Percentiles rank a stretch among this genome's conserved stretches.
phyloP scores from a whole-genome alignment of 1,139 yeast genomes.

The Magnusiomyces tetraspermus region DNA sequence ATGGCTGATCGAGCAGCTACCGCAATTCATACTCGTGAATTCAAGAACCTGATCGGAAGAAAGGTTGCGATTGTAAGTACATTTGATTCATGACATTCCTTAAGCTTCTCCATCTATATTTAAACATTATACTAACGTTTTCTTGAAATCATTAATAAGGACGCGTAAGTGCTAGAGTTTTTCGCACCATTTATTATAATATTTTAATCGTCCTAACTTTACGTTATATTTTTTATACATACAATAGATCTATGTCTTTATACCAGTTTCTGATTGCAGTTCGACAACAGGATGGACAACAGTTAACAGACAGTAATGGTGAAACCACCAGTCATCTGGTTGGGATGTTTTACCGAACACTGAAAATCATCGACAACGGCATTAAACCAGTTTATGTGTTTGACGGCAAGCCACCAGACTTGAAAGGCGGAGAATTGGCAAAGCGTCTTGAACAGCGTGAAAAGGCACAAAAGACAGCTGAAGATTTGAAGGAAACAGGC shows the following conservation, averaged over 20 bases:
- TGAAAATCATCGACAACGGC: constrained; percentile 80
- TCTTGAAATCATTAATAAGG: constrained; percentile 14
- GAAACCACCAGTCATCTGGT: constrained; percentile 88
- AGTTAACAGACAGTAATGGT: constrained; percentile 76
- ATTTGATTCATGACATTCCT: neutral
- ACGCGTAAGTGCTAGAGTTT: constrained; percentile 19
- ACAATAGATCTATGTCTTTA: constrained; percentile 70
- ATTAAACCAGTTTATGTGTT: constrained; percentile 93
- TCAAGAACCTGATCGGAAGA: constrained; percentile 81
- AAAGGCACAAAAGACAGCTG: constrained; percentile 70
- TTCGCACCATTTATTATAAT: neutral
- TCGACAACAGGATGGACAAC: constrained; percentile 94
- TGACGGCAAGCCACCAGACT: constrained; percentile 89
- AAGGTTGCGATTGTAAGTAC: constrained; percentile 71
- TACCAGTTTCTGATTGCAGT: constrained; percentile 94
- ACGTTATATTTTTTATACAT: neutral
- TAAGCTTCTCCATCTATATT: neutral
- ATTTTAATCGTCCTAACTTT: too few species aligned
- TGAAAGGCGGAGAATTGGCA: constrained; percentile 88
- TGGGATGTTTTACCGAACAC: constrained; percentile 92
- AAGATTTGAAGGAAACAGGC: constrained; percentile 68
- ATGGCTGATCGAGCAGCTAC: constrained; percentile 83
- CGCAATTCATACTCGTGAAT: constrained; percentile 68
- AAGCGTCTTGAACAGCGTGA: constrained; percentile 74
- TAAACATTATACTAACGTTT: neutral